A percentile compares a stretch with the other conserved stretches of the same genome.
Conservation (phyloP, 73 alveolate genomes). For the Tetrahymena elliotti region DNA sequence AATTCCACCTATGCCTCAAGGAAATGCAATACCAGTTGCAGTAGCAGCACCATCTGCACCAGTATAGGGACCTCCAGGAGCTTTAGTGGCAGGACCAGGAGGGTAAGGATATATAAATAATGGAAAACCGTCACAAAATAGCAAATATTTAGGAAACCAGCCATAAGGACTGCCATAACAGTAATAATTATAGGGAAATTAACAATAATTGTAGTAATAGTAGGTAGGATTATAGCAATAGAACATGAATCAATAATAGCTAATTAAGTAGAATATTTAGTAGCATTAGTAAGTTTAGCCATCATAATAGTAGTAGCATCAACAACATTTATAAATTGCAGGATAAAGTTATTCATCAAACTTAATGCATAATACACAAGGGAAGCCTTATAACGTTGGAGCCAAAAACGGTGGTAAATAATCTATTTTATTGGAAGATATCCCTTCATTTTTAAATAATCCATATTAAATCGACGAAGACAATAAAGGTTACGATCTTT, state of each 20-base stretch:
- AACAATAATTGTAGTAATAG: background rate
- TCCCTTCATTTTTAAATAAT: background rate
- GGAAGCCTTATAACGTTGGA: background rate
- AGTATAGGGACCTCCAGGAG: background rate
- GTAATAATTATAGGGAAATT: background rate
- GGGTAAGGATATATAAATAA: background rate
- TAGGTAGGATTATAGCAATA: background rate
- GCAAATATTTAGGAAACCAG: background rate
- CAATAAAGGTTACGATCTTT: background rate
- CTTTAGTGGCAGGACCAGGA: background rate
- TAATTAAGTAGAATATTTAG: background rate
- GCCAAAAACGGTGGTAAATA: background rate
- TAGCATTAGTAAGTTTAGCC: background rate
- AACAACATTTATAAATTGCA: background rate
- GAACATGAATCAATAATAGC: background rate
- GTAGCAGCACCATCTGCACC: background rate
- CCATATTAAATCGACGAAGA: background rate
- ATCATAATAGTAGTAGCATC: background rate
- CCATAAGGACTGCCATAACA: background rate
- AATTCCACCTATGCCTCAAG: background rate
- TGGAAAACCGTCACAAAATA: background rate
- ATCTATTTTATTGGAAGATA: background rate
- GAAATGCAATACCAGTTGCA: background rate
- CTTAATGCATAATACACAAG: background rate
- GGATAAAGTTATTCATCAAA: background rate